Conservation (phyloP, 1,139 yeast species). For the Insectozyma bohioensis region DNA sequence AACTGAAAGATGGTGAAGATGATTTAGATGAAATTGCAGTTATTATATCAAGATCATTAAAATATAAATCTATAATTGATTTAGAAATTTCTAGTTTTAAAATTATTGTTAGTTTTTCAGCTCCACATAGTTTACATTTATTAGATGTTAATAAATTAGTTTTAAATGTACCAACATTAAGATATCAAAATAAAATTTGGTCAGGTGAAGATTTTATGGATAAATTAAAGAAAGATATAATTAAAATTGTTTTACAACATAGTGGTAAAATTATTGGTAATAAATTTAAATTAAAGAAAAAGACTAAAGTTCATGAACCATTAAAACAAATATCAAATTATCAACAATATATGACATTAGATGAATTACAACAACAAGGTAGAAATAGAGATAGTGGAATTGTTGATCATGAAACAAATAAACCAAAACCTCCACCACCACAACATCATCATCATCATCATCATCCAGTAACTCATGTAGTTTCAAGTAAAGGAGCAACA, state of each 20-base stretch:
- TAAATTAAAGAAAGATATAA: conserved; percentile 64
- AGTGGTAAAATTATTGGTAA: conserved; percentile 81
- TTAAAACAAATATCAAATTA: conserved; percentile 46
- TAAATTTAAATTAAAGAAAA: conserved; percentile 50
- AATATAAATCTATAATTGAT: conserved; percentile 62
- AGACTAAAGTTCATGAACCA: conserved; percentile 30
- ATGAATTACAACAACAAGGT: conserved; percentile 38
- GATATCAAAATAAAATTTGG: conserved; percentile 71
- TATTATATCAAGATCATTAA: conserved; percentile 52
- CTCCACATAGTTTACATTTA: conserved; percentile 63
- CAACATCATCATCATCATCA: conserved; percentile 2
- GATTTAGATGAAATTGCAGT: conserved; percentile 18
- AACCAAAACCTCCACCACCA: conserved; percentile 9
- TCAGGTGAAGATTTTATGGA: conserved; percentile 70
- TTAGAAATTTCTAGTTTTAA: conserved; percentile 54
- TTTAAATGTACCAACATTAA: conserved; percentile 63
- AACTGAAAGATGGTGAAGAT: conserved; percentile 16
- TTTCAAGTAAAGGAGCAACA: conserved; percentile 4
- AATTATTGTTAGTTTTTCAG: conserved; percentile 72
- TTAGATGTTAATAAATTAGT: conserved; percentile 72
- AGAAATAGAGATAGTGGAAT: conserved; percentile 22
- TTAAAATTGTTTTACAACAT: conserved; percentile 67
- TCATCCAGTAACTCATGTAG: conserved; percentile 1
- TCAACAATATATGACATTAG: conserved; percentile 36
- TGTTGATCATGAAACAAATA: conserved; percentile 12